Evolutionary conservation across 1,284 basidiomycete species (phyloP).

Genomic region (Schizophyllum commune): DNA sequence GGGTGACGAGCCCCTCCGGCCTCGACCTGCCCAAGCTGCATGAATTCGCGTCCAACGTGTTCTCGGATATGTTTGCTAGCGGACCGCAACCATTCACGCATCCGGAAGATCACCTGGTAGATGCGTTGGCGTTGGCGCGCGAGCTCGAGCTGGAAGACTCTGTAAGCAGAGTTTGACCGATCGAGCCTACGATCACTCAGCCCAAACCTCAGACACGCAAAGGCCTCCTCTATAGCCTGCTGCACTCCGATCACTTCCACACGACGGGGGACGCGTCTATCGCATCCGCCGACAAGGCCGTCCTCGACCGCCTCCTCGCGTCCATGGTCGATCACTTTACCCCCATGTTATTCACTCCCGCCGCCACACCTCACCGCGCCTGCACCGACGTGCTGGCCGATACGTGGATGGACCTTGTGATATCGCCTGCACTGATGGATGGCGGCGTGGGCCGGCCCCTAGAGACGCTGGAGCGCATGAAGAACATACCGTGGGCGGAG

Average conservation of each 20-base stretch:
- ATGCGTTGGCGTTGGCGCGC: constrained; percentile 41
- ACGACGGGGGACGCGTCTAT: constrained; percentile 18
- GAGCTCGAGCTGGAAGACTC: constrained; percentile 30
- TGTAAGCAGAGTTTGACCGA: constrained; percentile 27
- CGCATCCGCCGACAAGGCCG: constrained; percentile 1
- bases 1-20: constrained; percentile 43
- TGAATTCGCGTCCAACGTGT: constrained; percentile 27
- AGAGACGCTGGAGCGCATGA: constrained; percentile 54
- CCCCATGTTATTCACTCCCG: constrained; percentile 62
- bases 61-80: constrained; percentile 38
- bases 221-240: constrained; percentile 50
- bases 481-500: constrained; percentile 46
- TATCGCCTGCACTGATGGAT: constrained; percentile 48
- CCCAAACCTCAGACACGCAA: constrained; percentile 42
- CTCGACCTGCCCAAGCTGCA: constrained; percentile 51
- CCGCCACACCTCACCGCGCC: constrained; percentile 57
- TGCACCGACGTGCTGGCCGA: constrained; percentile 67
- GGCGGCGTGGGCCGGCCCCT: constrained; percentile 57
- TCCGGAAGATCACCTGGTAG: constrained; percentile 32
- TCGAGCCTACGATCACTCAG: background rate
- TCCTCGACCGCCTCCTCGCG: background rate
- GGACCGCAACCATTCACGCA: constrained; percentile 29
- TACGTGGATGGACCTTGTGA: constrained; percentile 60
- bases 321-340: constrained; percentile 56
- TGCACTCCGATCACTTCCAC: constrained; percentile 48